A percentile compares a stretch with the other conserved stretches of the same genome.
phyloP scores from a whole-genome alignment of 306 rosid genomes.

The Vicia faba region DNA sequence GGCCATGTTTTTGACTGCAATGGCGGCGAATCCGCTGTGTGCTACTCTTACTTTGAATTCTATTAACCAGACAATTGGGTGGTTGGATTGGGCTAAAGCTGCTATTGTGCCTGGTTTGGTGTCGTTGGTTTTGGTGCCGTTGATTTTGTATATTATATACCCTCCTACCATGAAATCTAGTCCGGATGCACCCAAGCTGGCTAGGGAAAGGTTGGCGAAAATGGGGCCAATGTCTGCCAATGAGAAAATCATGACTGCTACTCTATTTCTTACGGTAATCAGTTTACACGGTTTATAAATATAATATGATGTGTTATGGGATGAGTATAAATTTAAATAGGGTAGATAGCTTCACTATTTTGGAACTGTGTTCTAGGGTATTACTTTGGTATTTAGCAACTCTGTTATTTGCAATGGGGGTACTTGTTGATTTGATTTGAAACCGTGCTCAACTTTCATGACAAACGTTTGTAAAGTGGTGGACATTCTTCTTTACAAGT shows the following conservation, averaged over 20 bases:
- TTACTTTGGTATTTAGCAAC: slow-evolving; percentile 1
- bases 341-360: slow-evolving; percentile 5
- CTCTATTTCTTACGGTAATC: slow-evolving; percentile 87
- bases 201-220: slow-evolving; percentile 74
- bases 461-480: background rate
- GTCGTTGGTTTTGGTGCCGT: slow-evolving; percentile 86
- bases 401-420: slow-evolving; percentile 2
- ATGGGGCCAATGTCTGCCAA: slow-evolving; percentile 87
- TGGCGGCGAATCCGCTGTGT: slow-evolving; percentile 97
- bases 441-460: background rate
- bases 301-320: background rate
- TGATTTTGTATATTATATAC: slow-evolving; percentile 74
- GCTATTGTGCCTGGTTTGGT: slow-evolving; percentile 84
- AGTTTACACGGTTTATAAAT: background rate
- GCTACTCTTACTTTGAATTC: slow-evolving; percentile 73
- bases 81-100: slow-evolving; percentile 97
- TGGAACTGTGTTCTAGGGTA: background rate
- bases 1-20: slow-evolving; percentile 92
- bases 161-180: slow-evolving; percentile 87
- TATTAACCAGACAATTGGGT: slow-evolving; percentile 84
- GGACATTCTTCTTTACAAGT: background rate
- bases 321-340: background rate
- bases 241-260: slow-evolving; percentile 87
- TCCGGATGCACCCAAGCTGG: slow-evolving; percentile 96
- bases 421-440: slow-evolving; percentile 13